A percentile compares a stretch with the other conserved stretches of the same genome.
phyloP scores from a whole-genome alignment of 768 basidiomycete species.

The Dacryopinax primogenitus region DNA sequence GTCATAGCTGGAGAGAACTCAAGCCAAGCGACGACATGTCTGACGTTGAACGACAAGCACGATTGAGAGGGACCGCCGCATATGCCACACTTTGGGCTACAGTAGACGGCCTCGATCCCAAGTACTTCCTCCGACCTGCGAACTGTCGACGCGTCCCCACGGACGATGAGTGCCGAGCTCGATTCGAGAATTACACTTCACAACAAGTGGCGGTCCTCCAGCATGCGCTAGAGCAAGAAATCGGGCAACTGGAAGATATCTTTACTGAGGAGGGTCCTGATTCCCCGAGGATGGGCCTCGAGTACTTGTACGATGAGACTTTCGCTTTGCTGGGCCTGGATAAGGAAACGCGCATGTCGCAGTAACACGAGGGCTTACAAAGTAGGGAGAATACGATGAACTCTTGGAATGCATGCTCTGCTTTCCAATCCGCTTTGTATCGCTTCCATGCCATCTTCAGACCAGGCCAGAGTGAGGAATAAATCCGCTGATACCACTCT shows the following conservation, averaged over 20 bases:
- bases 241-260: not conserved
- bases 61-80: constrained; percentile 62
- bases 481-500: constrained; percentile 56
- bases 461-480: constrained; percentile 38
- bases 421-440: not conserved
- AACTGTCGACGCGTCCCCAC: not conserved
- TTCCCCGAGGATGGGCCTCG: not conserved
- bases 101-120: constrained; percentile 12
- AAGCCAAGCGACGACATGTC: constrained; percentile 60
- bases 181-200: not conserved
- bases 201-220: not conserved
- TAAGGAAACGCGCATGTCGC: not conserved
- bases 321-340: not conserved
- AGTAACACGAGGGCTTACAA: not conserved
- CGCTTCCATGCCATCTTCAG: not conserved
- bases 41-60: constrained; percentile 59
- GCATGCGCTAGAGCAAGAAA: not conserved
- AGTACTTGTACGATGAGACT: constrained; percentile 1
- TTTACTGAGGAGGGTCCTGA: not conserved
- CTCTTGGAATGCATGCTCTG: not conserved
- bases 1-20: constrained; percentile 59
- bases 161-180: not conserved
- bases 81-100: constrained; percentile 42
- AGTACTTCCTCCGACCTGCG: not conserved
- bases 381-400: not conserved